Evolutionary conservation across 305 asterid genomes (phyloP).

Genomic region (Fraxinus angustifolia): DNA sequence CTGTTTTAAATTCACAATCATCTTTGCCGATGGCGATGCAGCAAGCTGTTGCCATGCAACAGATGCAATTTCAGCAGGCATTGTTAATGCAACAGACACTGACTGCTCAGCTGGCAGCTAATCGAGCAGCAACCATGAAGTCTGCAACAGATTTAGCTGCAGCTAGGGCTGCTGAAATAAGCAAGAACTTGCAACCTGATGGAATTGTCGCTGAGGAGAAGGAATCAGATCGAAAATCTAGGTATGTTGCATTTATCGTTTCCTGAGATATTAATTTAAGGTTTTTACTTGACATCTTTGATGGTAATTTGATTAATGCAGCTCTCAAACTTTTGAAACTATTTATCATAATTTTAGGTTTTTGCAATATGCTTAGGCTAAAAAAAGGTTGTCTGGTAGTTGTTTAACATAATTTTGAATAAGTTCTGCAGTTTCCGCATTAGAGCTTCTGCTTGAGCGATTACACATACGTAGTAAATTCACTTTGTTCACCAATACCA

Average conservation of each 20-base stretch:
- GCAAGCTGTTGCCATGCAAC: slow-evolving; percentile 98
- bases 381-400: background rate
- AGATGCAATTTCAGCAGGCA: slow-evolving; percentile 98
- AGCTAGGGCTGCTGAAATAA: slow-evolving; percentile 96
- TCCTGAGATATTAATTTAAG: background rate
- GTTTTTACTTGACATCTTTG: slow-evolving; percentile 1
- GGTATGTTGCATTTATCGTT: slow-evolving; percentile 37
- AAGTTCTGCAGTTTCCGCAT: background rate
- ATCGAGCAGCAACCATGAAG: slow-evolving; percentile 91
- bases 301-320: background rate
- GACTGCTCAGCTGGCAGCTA: slow-evolving; percentile 92
- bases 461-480: background rate
- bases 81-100: slow-evolving; percentile 85
- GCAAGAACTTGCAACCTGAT: slow-evolving; percentile 76
- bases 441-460: background rate
- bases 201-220: slow-evolving; percentile 58
- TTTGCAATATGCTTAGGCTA: background rate
- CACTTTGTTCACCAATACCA: background rate
- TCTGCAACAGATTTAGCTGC: slow-evolving; percentile 95
- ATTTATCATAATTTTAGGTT: background rate
- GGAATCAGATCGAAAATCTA: slow-evolving; percentile 55
- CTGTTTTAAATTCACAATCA: slow-evolving; percentile 46
- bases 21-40: slow-evolving; percentile 83
- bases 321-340: background rate
- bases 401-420: background rate